These are phyloP conservation scores for Quercus cerris DNA, from an alignment of 306 rosid species.

Conservation along the genomic window DNA sequence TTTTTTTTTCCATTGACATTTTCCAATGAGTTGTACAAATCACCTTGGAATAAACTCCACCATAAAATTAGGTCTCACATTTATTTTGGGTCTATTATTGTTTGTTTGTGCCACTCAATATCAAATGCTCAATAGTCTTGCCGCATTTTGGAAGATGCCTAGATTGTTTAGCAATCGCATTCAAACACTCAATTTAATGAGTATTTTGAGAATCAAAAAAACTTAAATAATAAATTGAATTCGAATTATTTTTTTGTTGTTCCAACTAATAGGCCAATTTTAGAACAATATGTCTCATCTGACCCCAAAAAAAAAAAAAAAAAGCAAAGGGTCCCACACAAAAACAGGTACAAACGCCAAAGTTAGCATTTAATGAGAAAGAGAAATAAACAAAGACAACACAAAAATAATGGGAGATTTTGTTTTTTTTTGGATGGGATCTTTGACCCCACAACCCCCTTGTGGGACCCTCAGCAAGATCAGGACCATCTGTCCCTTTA, in stretches of 20 bases:
- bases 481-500: conserved; percentile 80
- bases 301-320: conserved; percentile 12
- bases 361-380: conserved; percentile 45
- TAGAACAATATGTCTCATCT: conserved; percentile 22
- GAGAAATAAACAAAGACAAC: conserved; percentile 38
- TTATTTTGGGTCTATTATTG: too few species aligned
- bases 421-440: conserved; percentile 28
- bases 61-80: not conserved
- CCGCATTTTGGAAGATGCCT: not conserved
- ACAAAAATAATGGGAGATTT: conserved; percentile 50
- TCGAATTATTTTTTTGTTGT: not conserved
- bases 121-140: too few species aligned
- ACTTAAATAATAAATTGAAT: not conserved
- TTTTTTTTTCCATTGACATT: not conserved
- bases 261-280: conserved; percentile 29
- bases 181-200: not conserved
- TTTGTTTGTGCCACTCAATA: too few species aligned
- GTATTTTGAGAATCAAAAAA: not conserved
- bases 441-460: conserved; percentile 16
- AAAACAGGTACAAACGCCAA: conserved; percentile 37
- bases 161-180: conserved; percentile 7
- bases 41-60: conserved; percentile 22
- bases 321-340: conserved; percentile 23
- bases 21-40: conserved; percentile 8
- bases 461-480: conserved; percentile 38